phyloP scores from a whole-genome alignment of 176 grass and related monocot species.

The Aegilops longissima region DNA sequence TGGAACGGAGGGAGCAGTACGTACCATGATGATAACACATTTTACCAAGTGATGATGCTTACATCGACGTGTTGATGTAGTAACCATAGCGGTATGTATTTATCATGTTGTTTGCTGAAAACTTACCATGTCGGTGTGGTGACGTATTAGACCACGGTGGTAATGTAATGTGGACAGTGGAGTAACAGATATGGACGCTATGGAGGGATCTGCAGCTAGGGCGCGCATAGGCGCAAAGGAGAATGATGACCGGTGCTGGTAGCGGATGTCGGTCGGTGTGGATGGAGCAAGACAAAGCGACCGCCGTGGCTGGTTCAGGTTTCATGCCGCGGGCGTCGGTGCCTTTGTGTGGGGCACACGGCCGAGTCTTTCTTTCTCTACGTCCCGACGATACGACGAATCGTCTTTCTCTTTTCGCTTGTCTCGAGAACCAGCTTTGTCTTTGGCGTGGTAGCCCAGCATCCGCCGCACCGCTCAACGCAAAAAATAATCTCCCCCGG shows the following conservation, averaged over 20 bases:
- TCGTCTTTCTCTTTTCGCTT: constrained; percentile 21
- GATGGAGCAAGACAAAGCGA: constrained; percentile 36
- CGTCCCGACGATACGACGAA: neutral
- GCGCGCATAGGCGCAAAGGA: neutral
- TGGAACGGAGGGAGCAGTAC: no score
- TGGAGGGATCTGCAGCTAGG: neutral
- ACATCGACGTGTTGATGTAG: no score
- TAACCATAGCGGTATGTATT: no score
- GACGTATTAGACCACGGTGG: no score
- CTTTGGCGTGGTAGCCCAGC: neutral
- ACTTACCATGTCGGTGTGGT: no score
- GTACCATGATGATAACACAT: no score
- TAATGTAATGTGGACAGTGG: neutral
- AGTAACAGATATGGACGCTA: neutral
- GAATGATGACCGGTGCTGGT: neutral
- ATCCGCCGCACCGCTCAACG: neutral
- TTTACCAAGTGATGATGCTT: no score
- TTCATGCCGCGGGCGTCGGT: constrained; percentile 20
- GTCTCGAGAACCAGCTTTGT: constrained; percentile 18
- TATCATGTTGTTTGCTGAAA: no score
- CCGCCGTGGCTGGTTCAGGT: neutral
- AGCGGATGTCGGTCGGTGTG: constrained; percentile 36
- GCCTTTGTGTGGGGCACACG: neutral
- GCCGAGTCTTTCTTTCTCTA: neutral
- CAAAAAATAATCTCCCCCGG: neutral